Base-by-base conservation (phyloP, 78 protist species). In the Dictyostelium intermedium region DNA sequence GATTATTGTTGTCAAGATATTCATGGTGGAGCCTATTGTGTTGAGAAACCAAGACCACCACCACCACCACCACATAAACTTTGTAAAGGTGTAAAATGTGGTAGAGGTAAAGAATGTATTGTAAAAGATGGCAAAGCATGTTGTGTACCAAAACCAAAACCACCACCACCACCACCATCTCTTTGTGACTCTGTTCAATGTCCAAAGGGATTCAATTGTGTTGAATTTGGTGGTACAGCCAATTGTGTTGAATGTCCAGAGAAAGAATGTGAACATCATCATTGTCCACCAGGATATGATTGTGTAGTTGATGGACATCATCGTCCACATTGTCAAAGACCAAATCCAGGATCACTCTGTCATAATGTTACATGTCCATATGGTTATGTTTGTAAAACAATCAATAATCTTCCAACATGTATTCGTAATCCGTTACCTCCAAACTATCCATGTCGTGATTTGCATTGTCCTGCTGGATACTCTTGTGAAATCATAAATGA, bases 261-360 rank as follows among this genome's bases (percentile, higher is more conserved):
- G 39, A 7, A 66, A 20, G 66, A 56, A 34, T 83, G 79, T 69
- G 25, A 47, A 34, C 23, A 50, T 2, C n/a, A 30, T 2, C 72
- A 70, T 41, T 83, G 87, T 39, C 87, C 87, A 60, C 27, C 72
- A 50, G 45, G 76, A 35, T 81, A 53, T n/a, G n/a, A 30, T 23
- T 83, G 87, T 18, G 85, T 56, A 60, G 43, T 72, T 1, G 39
- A 27, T 13, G 3, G 3, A 8, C 32, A 81, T n/a, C 79, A 34
- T 27, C 34, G 11, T 9, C 63, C 43, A 23, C 74, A 20, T 30
- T 53, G 45, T 8, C 50, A 18, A n/a, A 66, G 73, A 30, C 85
- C 72, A 35, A 3, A 23, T 39, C 72, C 45, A 41, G 79, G 34
- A 2, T 32, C 34, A 25, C 47, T 30, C 1, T 72, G 79, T 34